phyloP scores from a whole-genome alignment of 352 stramenopile genomes.

The Globisporangium spiculum region DNA sequence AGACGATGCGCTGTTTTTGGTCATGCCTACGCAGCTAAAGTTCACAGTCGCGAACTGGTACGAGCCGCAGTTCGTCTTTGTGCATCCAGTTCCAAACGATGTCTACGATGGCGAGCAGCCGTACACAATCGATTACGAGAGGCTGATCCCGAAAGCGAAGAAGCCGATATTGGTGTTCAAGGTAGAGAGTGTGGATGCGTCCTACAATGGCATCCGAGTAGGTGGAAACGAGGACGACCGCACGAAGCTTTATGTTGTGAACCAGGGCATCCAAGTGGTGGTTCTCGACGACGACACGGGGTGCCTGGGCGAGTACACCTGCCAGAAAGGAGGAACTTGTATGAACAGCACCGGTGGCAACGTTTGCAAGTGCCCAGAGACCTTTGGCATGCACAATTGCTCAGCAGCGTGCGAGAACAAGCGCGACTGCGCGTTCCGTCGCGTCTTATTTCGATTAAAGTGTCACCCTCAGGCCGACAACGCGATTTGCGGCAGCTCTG shows the following conservation, averaged over 20 bases:
- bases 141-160: constrained; percentile 46
- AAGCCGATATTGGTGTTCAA: constrained; percentile 43
- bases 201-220: constrained; percentile 45
- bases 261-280: constrained; percentile 43
- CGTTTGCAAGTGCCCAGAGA: constrained; percentile 42
- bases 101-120: constrained; percentile 49
- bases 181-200: constrained; percentile 33
- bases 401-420: constrained; percentile 33
- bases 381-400: constrained; percentile 63
- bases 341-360: constrained; percentile 22
- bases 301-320: constrained; percentile 56
- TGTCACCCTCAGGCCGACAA: constrained; percentile 21
- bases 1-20: constrained; percentile 34
- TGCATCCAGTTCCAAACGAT: constrained; percentile 43
- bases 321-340: constrained; percentile 44
- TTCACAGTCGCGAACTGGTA: constrained; percentile 57
- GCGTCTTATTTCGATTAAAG: constrained; percentile 38
- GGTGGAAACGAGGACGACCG: constrained; percentile 45
- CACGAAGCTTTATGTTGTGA: constrained; percentile 25
- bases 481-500: constrained; percentile 37
- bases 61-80: constrained; percentile 40
- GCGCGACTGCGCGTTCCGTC: constrained; percentile 49
- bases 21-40: constrained; percentile 36
- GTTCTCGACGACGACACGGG: constrained; percentile 69
- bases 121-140: constrained; percentile 52